phyloP scores from a whole-genome alignment of 192 early-diverging fungal genomes.

The Coemansia sp. region DNA sequence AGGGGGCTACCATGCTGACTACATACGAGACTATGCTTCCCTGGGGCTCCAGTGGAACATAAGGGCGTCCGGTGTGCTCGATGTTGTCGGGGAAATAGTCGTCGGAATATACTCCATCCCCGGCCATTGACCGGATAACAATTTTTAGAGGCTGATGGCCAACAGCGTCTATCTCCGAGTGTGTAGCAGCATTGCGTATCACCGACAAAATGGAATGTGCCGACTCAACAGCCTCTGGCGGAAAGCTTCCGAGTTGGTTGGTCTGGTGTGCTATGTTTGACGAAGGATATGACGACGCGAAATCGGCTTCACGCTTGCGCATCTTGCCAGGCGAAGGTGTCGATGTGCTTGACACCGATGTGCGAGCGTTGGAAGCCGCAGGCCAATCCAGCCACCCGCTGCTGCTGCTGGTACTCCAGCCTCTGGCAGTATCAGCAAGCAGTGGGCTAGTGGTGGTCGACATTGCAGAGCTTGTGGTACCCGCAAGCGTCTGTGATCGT shows the following conservation, averaged over 20 bases:
- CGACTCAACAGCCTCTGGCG: conserved; percentile 14
- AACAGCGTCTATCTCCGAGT: conserved; percentile 16
- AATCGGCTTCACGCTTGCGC: neutral
- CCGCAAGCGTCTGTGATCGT: neutral
- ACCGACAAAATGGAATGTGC: conserved; percentile 26
- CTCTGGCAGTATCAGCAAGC: neutral
- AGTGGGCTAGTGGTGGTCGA: neutral
- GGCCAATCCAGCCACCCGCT: conserved; percentile 11
- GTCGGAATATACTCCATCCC: conserved; percentile 18
- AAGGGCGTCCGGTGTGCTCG: neutral
- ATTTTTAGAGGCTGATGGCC: conserved; percentile 7
- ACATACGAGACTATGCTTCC: neutral
- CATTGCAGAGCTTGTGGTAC: neutral
- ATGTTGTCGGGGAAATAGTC: conserved; percentile 6
- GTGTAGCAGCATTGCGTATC: conserved; percentile 29
- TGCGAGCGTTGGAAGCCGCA: neutral
- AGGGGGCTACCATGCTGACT: neutral
- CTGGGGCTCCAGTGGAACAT: neutral
- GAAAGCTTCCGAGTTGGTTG: conserved; percentile 2
- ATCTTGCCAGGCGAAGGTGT: neutral
- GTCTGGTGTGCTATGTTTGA: neutral
- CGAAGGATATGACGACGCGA: neutral
- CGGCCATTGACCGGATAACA: conserved; percentile 7
- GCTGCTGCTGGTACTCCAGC: neutral
- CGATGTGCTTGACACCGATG: neutral